Base-by-base conservation (phyloP, 2,329 filamentous ascomycete species). In the Proliferodiscus dingleyae region DNA sequence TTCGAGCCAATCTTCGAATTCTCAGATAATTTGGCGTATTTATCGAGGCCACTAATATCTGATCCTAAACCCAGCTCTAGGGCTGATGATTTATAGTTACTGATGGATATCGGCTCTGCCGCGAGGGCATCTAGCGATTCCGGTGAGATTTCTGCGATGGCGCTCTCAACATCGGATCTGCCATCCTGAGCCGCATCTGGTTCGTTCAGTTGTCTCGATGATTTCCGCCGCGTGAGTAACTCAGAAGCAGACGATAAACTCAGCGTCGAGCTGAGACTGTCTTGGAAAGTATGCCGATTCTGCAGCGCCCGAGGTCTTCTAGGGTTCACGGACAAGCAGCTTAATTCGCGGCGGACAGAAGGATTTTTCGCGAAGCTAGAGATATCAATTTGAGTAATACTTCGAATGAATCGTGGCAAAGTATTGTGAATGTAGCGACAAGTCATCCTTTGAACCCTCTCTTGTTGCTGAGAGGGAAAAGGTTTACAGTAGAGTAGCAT, bases 71-170 rank as follows among this genome's bases (percentile, higher is more conserved):
- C 26, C 47, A 18, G 7, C 34, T 37, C 5, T 30, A 15, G 38
- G 19, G 15, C 6, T 47, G 24, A 11, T 13, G 2, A 36, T 30
- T 10, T 23, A 21, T 19, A n/a, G 30, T 30, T 24, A 16, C 9
- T 11, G 10, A 22, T 29, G 10, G 37, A 21, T 18, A 38, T 16
- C 16, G 48, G 24, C 28, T 59, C 59, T 28, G 55, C 54, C 13
- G 53, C 47, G 36, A 64, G 50, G 2, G 53, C 51, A 52, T 68
- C 63, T 49, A 70, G 63, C 5, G 64, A 57, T 30, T 68, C 65
- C 8, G 55, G 58, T 11, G 61, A 66, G 8, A 63, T 56, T 15
- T 69, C 66, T 23, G 65, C 55, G 38, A 68, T 52, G 4, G 56
- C 52, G 18, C 57, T 58, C 21, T 59, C 39, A 3, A 39, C 18